These are phyloP conservation scores for Tylopilus vinaceipallidus DNA, from an alignment of 768 basidiomycete genomes.

Conservation along the genomic window DNA sequence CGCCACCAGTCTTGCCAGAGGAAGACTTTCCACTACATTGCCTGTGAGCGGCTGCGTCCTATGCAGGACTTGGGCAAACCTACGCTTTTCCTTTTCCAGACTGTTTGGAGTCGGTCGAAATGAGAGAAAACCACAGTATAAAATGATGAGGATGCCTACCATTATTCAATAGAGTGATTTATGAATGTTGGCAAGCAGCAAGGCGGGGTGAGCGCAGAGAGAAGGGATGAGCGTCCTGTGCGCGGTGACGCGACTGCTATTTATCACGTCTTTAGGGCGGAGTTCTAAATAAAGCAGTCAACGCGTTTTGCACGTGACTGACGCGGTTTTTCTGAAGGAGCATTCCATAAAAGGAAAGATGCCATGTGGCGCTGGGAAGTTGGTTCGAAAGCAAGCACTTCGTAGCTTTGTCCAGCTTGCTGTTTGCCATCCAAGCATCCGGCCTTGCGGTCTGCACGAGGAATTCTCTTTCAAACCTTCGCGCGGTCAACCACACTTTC, in stretches of 20 bases:
- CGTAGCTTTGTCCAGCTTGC: slow-evolving; percentile 4
- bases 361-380: slow-evolving; percentile 17
- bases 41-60: background rate
- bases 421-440: slow-evolving; percentile 6
- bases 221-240: slow-evolving; percentile 1
- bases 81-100: slow-evolving; percentile 58
- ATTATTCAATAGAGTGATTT: slow-evolving; percentile 30
- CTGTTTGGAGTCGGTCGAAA: slow-evolving; percentile 27
- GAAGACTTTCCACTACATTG: slow-evolving; percentile 43
- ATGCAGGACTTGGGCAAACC: slow-evolving; percentile 19
- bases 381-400: slow-evolving; percentile 15
- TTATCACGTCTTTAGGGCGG: slow-evolving; percentile 31
- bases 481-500: slow-evolving; percentile 16
- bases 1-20: slow-evolving; percentile 47
- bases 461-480: slow-evolving; percentile 21
- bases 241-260: slow-evolving; percentile 27
- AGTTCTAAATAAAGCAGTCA: slow-evolving; percentile 31
- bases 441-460: slow-evolving; percentile 36
- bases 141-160: slow-evolving; percentile 23
- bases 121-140: background rate
- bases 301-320: slow-evolving; percentile 36
- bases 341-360: slow-evolving; percentile 19
- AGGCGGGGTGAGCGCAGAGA: slow-evolving; percentile 23
- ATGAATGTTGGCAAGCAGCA: slow-evolving; percentile 3
- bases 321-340: slow-evolving; percentile 18